Conservation (phyloP, 2,329 filamentous ascomycete genomes). For the Colletotrichum melonis region DNA sequence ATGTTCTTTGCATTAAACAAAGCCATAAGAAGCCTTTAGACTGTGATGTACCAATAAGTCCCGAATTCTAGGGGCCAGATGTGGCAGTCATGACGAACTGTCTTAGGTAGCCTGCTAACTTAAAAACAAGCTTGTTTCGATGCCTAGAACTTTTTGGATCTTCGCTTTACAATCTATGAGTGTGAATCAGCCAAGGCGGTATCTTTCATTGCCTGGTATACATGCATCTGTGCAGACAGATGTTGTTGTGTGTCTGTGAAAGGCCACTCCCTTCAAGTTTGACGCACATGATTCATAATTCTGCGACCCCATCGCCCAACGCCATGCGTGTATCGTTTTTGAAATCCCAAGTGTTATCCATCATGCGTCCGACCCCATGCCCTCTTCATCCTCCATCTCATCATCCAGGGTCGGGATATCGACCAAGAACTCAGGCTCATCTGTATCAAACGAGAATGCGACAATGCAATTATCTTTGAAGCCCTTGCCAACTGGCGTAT, state of each 20-base stretch:
- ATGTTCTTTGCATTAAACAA: not conserved
- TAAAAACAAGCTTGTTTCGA: not conserved
- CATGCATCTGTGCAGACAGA: not conserved
- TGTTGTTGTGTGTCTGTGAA: not conserved
- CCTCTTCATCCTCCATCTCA: slow-evolving; percentile 54
- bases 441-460: slow-evolving; percentile 60
- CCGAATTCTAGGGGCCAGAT: not conserved
- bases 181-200: not conserved
- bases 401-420: slow-evolving; percentile 55
- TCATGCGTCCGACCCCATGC: slow-evolving; percentile 34
- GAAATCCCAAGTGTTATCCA: not conserved
- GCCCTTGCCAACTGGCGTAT: slow-evolving; percentile 54
- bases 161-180: not conserved
- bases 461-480: slow-evolving; percentile 60
- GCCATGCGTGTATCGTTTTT: slow-evolving; percentile 25
- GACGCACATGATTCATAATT: not conserved
- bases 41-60: not conserved
- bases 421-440: slow-evolving; percentile 56
- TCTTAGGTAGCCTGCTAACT: not conserved
- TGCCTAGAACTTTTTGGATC: not conserved
- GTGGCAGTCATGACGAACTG: too few species aligned
- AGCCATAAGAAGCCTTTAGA: not conserved
- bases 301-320: slow-evolving; percentile 7
- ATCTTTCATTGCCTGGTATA: not conserved
- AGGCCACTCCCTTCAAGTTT: not conserved